Base-by-base conservation (phyloP, 1,284 basidiomycete species). In the Fomitiporia mediterranea region DNA sequence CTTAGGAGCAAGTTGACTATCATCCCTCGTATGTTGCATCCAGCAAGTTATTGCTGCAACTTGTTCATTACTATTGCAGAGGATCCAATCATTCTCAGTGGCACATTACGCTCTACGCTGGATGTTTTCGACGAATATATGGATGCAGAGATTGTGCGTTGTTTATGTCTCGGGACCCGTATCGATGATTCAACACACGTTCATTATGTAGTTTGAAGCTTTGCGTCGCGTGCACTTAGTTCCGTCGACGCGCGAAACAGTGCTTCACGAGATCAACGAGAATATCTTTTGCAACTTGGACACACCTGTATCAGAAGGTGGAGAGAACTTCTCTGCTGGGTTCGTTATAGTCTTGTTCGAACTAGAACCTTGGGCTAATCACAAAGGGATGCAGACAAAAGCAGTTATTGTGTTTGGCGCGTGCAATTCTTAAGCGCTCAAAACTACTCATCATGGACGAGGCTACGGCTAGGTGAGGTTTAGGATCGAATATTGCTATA, bases 251-350 rank as follows among this genome's bases (percentile, higher is more conserved):
- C 80, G 80, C 40, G 70, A 72, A 4, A 67, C 70, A 0, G 78
- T 74, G n/a, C 82, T 80, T 43, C 74, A 73, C n/a, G 72, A 73
- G 3, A 72, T 91, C 57, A 96, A 96, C 65, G 77, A 72, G 34
- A 94, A 94, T 61, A 83, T 93, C 3, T 97, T 97, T 81, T 81
- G 83, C 32, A 85, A 93, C 67, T 77, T 98, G 2, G 90, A 93
- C 59, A 91, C 88, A 0, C 70, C 82, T 13, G 92, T 97, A 8
- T 89, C 88, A 1, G 91, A 92, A 70, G 87, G 87, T 1, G 93
- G 93, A n/a, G 93, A 95, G 43, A 97, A 96, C 70, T 95, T 96
- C 68, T 93, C 89, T 0, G 88, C 89, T 4, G 94, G 94, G 86
- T 87, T 63, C 43, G 78, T 64, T 50, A 3, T 6, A 19, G 44